Conservation (phyloP, 306 rosid genomes). For the Castanospermum australe region DNA sequence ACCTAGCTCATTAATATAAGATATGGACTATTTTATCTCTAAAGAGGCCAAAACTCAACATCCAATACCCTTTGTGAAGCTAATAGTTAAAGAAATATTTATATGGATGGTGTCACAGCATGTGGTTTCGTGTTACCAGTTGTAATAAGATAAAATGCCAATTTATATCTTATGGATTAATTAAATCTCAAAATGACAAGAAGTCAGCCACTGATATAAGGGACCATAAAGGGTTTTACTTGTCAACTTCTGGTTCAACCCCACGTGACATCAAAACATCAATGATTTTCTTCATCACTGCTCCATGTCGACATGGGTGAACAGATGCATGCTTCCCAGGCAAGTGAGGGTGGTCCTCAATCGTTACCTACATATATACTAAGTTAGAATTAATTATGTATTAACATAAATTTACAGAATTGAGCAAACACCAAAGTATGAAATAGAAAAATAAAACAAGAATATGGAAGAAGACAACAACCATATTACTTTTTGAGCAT, state of each 20-base stretch:
- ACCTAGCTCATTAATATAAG: background rate
- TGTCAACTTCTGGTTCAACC: constrained; percentile 77
- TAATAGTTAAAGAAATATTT: background rate
- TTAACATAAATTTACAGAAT: background rate
- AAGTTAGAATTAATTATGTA: background rate
- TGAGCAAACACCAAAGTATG: background rate
- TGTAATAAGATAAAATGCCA: background rate
- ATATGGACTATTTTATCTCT: background rate
- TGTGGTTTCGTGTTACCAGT: background rate
- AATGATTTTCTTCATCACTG: constrained; percentile 75
- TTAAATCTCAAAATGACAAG: background rate
- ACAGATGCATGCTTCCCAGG: constrained; percentile 78
- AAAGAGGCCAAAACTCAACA: background rate
- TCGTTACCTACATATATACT: constrained; percentile 51
- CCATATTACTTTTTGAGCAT: background rate
- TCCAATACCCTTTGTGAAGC: background rate
- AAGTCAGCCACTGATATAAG: background rate
- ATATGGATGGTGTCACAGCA: background rate
- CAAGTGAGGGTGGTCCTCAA: constrained; percentile 71
- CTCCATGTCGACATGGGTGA: constrained; percentile 76
- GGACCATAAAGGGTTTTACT: constrained; percentile 33
- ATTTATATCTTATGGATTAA: background rate
- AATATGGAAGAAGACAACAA: background rate
- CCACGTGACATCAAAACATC: constrained; percentile 77
- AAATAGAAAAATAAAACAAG: background rate